A percentile compares a stretch with the other conserved stretches of the same genome.
These are phyloP conservation scores for Fusarium scirpi DNA, from an alignment of 2,329 filamentous ascomycete genomes.

Conservation along the genomic window DNA sequence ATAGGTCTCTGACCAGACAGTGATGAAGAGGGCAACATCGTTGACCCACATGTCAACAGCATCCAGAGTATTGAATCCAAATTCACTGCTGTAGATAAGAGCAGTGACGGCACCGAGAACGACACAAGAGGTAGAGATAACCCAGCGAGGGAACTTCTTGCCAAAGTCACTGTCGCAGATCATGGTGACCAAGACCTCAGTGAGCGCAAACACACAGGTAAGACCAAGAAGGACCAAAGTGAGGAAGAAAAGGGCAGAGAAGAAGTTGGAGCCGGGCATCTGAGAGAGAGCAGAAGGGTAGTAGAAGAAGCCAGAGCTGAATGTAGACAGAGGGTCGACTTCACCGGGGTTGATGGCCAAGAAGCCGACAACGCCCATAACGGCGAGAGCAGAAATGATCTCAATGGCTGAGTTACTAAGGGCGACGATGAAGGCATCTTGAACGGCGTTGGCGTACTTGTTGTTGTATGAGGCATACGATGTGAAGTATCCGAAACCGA, in stretches of 20 bases:
- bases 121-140: constrained; percentile 60
- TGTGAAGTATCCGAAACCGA: constrained; percentile 68
- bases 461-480: constrained; percentile 67
- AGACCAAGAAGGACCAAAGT: constrained; percentile 66
- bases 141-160: constrained; percentile 51
- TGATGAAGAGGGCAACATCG: constrained; percentile 63
- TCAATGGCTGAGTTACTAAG: constrained; percentile 65
- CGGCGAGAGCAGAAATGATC: constrained; percentile 56
- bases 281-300: constrained; percentile 64
- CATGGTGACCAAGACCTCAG: constrained; percentile 54
- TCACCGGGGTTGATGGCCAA: constrained; percentile 50
- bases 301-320: constrained; percentile 66
- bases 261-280: constrained; percentile 68
- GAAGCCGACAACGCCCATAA: constrained; percentile 65
- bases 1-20: constrained; percentile 63
- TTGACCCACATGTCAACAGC: constrained; percentile 66
- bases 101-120: constrained; percentile 61
- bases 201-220: constrained; percentile 51
- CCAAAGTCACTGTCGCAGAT: constrained; percentile 50
- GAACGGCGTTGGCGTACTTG: constrained; percentile 62
- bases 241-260: constrained; percentile 65
- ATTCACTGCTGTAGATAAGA: constrained; percentile 65
- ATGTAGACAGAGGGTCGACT: constrained; percentile 55
- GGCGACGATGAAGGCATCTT: constrained; percentile 66
- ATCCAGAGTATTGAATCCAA: constrained; percentile 64